Percentiles rank a stretch among this genome's conserved stretches.
phyloP scores from a whole-genome alignment of 352 stramenopile species.

The Globisporangium megalacanthum region DNA sequence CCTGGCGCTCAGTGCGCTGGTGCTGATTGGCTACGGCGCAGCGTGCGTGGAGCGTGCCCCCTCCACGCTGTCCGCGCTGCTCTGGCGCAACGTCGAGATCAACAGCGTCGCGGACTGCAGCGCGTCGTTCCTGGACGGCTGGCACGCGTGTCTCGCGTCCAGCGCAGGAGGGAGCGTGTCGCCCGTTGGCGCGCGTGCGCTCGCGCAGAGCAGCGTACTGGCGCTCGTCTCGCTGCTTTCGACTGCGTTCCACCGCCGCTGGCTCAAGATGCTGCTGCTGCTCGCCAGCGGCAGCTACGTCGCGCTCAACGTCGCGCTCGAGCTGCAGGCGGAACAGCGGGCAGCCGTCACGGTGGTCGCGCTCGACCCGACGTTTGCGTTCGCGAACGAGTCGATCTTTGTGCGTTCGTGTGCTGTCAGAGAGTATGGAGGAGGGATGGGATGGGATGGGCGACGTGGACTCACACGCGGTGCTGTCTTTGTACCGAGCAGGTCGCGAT shows the following conservation, averaged over 20 bases:
- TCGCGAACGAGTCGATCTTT: conserved; percentile 80
- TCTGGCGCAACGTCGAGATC: conserved; percentile 27
- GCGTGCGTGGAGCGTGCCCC: conserved; percentile 16
- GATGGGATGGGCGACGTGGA: no score
- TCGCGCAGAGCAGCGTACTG: conserved; percentile 14
- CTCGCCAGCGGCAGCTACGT: conserved; percentile 17
- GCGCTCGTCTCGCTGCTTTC: conserved; percentile 19
- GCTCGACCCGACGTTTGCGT: conserved; percentile 71
- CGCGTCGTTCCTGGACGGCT: conserved; percentile 11
- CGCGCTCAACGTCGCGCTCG: conserved; percentile 25
- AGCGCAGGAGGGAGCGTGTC: conserved; percentile 5
- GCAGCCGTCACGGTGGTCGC: conserved; percentile 56
- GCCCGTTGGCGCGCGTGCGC: conserved; percentile 11
- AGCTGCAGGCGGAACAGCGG: conserved; percentile 46
- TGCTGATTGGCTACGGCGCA: conserved; percentile 18
- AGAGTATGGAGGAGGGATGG: no score
- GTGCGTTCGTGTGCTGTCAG: conserved; percentile 36
- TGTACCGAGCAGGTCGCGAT: conserved; percentile 75
- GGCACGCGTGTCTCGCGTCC: conserved; percentile 6
- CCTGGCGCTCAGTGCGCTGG: conserved; percentile 17
- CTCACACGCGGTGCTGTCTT: no score
- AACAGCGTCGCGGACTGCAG: conserved; percentile 3
- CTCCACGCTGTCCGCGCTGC: conserved; percentile 2
- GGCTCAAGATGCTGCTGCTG: conserved; percentile 60
- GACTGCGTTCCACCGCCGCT: conserved; percentile 48